These are phyloP conservation scores for Aethionema arabicum DNA, from an alignment of 345 rosid genomes.

Conservation along the genomic window DNA sequence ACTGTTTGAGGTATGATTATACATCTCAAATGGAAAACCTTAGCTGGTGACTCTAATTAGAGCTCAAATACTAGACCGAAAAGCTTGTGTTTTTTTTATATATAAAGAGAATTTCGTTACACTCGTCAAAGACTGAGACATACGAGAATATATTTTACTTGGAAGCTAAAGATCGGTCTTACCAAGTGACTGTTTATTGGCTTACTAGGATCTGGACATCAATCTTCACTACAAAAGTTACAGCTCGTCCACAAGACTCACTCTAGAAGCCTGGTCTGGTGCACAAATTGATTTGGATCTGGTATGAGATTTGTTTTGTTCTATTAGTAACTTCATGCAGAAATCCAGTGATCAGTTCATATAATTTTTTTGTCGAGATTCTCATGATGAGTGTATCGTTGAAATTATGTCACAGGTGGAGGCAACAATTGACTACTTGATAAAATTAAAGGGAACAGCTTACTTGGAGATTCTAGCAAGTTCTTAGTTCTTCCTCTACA, in stretches of 20 bases:
- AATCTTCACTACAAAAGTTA: constrained; percentile 64
- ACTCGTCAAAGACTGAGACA: constrained; percentile 7
- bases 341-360: constrained; percentile 9
- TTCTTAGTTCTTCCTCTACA: constrained; percentile 84
- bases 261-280: constrained; percentile 93
- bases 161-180: constrained; percentile 7
- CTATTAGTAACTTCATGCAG: constrained; percentile 15
- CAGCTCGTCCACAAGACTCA: constrained; percentile 57
- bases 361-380: constrained; percentile 3
- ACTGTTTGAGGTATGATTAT: constrained; percentile 65
- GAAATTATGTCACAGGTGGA: constrained; percentile 83
- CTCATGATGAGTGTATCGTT: constrained; percentile 11
- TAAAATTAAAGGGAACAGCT: constrained; percentile 62
- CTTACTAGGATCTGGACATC: constrained; percentile 75
- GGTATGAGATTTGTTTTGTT: constrained; percentile 43
- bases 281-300: constrained; percentile 83
- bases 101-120: too few relatives aligned
- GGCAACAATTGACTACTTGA: constrained; percentile 68
- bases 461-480: constrained; percentile 77
- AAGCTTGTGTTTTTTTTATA: too few relatives aligned
- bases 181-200: constrained; percentile 24
- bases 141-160: constrained; percentile 16
- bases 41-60: too few relatives aligned
- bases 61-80: too few relatives aligned
- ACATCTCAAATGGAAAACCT: too few relatives aligned